Evolutionary conservation across 192 early-diverging fungal genomes (phyloP).

Genomic region (Ambispora gerdemannii): DNA sequence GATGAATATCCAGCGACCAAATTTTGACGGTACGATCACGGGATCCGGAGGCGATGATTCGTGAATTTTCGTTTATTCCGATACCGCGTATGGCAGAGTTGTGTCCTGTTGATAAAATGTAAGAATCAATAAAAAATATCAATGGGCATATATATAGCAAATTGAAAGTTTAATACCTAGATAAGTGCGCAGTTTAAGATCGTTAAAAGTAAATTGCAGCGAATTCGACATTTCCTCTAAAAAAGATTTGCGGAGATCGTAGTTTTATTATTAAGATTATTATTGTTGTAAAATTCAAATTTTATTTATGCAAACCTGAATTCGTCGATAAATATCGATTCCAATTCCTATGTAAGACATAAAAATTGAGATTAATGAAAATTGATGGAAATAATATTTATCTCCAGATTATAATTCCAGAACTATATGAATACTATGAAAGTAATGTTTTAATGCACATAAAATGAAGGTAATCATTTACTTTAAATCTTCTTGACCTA

Average conservation of each 20-base stretch:
- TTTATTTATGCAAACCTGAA: conserved; percentile 34
- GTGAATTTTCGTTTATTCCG: conserved; percentile 49
- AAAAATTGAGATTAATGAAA: not conserved
- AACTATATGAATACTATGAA: not conserved
- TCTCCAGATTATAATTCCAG: not conserved
- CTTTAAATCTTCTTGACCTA: conserved; percentile 30
- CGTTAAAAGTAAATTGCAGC: conserved; percentile 64
- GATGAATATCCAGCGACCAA: conserved; percentile 59
- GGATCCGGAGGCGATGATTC: conserved; percentile 57
- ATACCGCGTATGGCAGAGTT: conserved; percentile 48
- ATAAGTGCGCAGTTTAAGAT: conserved; percentile 56
- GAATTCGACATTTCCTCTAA: conserved; percentile 62
- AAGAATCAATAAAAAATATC: conserved; percentile 1
- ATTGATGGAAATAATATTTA: too few relatives aligned
- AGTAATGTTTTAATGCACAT: too few relatives aligned
- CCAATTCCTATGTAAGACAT: conserved; percentile 47
- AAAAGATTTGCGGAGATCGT: not conserved
- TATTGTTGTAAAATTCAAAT: not conserved
- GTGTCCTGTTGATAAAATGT: conserved; percentile 43
- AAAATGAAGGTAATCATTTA: not conserved
- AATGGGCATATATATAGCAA: not conserved
- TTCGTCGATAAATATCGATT: conserved; percentile 60
- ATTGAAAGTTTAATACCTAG: conserved; percentile 37
- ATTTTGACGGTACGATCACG: conserved; percentile 60
- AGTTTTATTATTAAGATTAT: not conserved